Conservation (phyloP, 306 rosid species). For the Cucurbita ficifolia region DNA sequence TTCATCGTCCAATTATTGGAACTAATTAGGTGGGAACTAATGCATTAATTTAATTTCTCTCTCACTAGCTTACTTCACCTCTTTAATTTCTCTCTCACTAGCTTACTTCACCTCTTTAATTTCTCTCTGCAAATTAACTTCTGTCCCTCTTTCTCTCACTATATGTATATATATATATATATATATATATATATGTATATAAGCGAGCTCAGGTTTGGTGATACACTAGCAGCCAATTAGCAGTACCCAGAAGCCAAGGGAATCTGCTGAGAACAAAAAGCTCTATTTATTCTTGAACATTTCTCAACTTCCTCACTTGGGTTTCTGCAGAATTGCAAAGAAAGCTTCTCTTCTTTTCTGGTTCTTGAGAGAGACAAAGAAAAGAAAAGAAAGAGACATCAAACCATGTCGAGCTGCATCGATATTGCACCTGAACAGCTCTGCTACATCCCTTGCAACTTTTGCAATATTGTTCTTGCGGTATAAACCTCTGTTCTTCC, state of each 20-base stretch:
- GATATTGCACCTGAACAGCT: constrained; percentile 81
- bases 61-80: too few species aligned
- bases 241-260: neutral
- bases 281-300: neutral
- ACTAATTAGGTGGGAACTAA: accelerated
- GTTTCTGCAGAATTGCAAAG: neutral
- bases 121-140: neutral
- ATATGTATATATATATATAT: neutral
- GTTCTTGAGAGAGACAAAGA: neutral
- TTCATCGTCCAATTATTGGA: too few species aligned
- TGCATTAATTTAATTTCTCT: too few species aligned
- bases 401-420: constrained; percentile 24
- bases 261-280: neutral
- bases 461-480: constrained; percentile 99
- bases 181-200: neutral
- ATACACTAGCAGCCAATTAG: neutral
- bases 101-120: too few species aligned
- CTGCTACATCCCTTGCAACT: constrained; percentile 98
- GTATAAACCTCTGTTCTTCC: constrained; percentile 12
- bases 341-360: neutral
- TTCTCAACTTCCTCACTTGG: neutral
- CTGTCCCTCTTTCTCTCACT: neutral
- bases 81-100: neutral
- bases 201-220: neutral
- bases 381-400: neutral